Evolutionary conservation across 2,329 filamentous ascomycete genomes (phyloP).

Genomic region (Penicillium brevicompactum): DNA sequence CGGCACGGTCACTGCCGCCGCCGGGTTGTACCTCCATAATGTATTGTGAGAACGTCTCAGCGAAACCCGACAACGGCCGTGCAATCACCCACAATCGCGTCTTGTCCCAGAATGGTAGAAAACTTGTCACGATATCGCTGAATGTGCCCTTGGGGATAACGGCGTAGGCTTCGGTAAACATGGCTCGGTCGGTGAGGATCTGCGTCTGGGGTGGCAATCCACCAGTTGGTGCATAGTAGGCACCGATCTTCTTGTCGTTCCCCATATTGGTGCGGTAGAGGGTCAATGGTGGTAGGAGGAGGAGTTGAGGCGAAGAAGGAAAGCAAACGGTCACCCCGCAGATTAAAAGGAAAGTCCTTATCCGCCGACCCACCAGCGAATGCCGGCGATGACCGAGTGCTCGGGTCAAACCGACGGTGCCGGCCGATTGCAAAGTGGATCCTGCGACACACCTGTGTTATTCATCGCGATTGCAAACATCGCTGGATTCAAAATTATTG

Average conservation of each 20-base stretch:
- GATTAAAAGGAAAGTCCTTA: neutral
- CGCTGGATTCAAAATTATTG: no score
- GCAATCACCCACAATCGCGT: conserved; percentile 29
- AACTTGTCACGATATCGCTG: conserved; percentile 29
- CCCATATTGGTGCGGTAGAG: conserved; percentile 11
- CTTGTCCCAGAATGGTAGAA: conserved; percentile 30
- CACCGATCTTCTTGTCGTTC: conserved; percentile 40
- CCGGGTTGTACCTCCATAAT: conserved; percentile 29
- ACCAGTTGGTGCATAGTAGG: conserved; percentile 28
- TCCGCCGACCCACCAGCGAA: neutral
- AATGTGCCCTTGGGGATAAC: conserved; percentile 27
- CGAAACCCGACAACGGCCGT: conserved; percentile 26
- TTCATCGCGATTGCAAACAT: neutral
- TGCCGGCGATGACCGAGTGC: neutral
- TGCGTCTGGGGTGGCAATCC: conserved; percentile 26
- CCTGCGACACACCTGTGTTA: neutral
- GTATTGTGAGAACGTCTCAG: conserved; percentile 31
- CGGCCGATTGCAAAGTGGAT: neutral
- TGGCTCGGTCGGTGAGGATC: conserved; percentile 28
- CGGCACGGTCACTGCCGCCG: conserved; percentile 25
- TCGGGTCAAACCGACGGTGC: neutral
- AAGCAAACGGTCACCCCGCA: neutral
- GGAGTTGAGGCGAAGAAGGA: neutral
- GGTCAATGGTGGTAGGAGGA: neutral
- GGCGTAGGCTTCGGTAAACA: conserved; percentile 29